Evolutionary conservation across 176 grass and related monocot species (phyloP).

Genomic region (Oryza meridionalis): DNA sequence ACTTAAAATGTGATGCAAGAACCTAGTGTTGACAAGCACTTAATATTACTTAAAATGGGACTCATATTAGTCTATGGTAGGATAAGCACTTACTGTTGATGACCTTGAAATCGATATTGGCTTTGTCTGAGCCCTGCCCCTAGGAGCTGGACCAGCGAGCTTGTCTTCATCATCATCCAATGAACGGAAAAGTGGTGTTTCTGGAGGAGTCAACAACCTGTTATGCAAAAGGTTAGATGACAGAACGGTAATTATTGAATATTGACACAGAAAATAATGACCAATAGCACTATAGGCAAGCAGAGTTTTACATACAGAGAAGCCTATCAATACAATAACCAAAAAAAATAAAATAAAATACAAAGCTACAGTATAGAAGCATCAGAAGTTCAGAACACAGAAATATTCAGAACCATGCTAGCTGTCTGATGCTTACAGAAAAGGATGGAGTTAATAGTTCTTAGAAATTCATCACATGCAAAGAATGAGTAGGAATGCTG

Average conservation of each 20-base stretch:
- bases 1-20: neutral
- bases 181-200: slow-evolving; percentile 88
- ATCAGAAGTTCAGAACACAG: neutral
- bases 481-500: neutral
- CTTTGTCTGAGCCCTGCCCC: slow-evolving; percentile 77
- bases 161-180: slow-evolving; percentile 73
- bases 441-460: neutral
- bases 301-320: neutral
- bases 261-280: neutral
- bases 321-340: neutral
- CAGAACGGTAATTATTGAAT: neutral
- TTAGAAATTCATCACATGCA: neutral
- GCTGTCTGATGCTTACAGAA: neutral
- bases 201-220: slow-evolving; percentile 93
- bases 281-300: neutral
- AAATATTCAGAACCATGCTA: neutral
- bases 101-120: slow-evolving; percentile 64
- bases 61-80: slow-evolving; percentile 5
- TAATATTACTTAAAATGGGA: neutral
- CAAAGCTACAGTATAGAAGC: neutral
- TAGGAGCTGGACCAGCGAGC: slow-evolving; percentile 44
- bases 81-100: slow-evolving; percentile 58
- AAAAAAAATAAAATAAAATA: neutral
- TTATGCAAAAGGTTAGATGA: slow-evolving; percentile 23
- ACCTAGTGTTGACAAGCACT: too few relatives aligned